These are phyloP conservation scores for Aaosphaeria arxii DNA, from an alignment of 2,329 filamentous ascomycete genomes.

Conservation along the genomic window DNA sequence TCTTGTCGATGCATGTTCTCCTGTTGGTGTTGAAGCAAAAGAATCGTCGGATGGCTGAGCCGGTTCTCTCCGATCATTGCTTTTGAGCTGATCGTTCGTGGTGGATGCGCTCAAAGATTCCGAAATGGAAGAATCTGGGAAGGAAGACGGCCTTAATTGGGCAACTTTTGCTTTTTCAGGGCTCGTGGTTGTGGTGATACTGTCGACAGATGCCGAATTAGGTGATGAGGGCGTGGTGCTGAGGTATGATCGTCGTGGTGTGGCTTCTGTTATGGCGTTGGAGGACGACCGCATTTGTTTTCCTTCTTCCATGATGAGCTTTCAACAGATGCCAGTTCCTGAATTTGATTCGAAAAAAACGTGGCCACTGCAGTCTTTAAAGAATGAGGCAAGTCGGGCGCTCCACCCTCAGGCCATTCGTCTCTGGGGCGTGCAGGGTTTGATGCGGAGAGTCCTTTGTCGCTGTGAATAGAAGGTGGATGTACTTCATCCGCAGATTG, in stretches of 20 bases:
- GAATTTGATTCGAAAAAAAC: background rate
- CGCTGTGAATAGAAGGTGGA: background rate
- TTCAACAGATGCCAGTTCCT: background rate
- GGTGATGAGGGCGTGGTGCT: constrained; percentile 1
- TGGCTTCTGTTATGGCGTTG: constrained; percentile 2
- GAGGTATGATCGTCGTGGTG: constrained; percentile 1
- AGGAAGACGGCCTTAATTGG: constrained; percentile 1
- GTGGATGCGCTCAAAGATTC: background rate
- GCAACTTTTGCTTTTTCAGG: background rate
- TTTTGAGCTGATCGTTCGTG: background rate
- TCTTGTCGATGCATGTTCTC: background rate
- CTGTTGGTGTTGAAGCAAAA: background rate
- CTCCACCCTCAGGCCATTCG: too few species aligned
- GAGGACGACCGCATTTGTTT: too few species aligned
- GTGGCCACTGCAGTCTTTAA: background rate
- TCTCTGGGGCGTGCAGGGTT: too few species aligned
- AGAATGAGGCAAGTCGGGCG: background rate
- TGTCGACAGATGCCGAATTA: constrained; percentile 1
- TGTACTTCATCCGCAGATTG: background rate
- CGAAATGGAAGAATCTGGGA: background rate
- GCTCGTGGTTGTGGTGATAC: background rate
- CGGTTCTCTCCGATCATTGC: background rate
- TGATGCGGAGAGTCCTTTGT: constrained; percentile 2
- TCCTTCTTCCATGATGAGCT: too few species aligned
- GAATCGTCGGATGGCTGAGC: constrained; percentile 3